Base-by-base conservation (phyloP, 306 rosid species). In the Quillaja saponaria region DNA sequence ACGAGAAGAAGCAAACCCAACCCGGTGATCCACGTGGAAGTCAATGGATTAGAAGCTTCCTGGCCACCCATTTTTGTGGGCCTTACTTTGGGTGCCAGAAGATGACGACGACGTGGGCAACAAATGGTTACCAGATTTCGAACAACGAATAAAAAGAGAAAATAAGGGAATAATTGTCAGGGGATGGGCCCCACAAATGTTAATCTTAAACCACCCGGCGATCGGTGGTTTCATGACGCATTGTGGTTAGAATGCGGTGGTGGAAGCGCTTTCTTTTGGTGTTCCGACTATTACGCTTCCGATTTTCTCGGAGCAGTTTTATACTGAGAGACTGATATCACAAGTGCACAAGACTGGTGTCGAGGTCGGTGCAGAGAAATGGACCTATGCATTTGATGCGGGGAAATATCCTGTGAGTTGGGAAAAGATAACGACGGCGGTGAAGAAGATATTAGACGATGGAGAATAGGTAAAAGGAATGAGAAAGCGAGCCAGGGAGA, bases 181-280 rank as follows among this genome's bases (percentile, higher is more conserved):
- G 20, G 76, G 68, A 0, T 85, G 91, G 91, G 87, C 80, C 0
- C 82, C 85, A 0, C 95, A 86, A 54, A 41, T 65, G 49, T 6
- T 16, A 28, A 78, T 86, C 11, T 71, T 86, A 4, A 61, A 38
- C 3, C 95, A 86, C 48, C 44, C 18, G 28, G 83, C 87, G 0
- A 74, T 86, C 49, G 87, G 89, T 1, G 85, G 70, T 13, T 83
- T 86, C 47, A 61, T 86, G 47, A 86, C 83, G 19, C 94, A 86
- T 48, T 83, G 89, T 6, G 94, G 94, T 10, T 86, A 89, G 94
- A 86, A 82, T 64, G 76, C 52, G 16, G 3, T 16, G 4, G 4
- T 47, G 7, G 52, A 47, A 47, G 52, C 18, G 5, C 4, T 46
- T 3, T 2, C n/a, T 46, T 10, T 8, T 5, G 50, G 50, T 2